Percentiles rank a stretch among this genome's conserved stretches.
Conservation (phyloP, 2,329 filamentous ascomycete species). For the Scopulariopsis brevicaulis region DNA sequence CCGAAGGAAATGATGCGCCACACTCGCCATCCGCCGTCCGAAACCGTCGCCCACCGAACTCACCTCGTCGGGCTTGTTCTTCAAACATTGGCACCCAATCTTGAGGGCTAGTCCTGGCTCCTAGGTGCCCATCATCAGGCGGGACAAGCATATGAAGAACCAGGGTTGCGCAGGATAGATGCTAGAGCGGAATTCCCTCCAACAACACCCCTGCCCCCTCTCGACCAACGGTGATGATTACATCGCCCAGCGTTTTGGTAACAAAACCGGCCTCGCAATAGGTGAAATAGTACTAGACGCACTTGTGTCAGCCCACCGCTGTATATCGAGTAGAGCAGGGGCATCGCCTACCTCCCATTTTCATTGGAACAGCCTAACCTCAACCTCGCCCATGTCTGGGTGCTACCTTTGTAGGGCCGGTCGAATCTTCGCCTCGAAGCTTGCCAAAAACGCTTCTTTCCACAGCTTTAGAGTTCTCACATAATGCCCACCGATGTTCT, state of each 20-base stretch:
- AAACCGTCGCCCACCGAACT: background rate
- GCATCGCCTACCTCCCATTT: conserved; percentile 53
- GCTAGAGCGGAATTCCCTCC: conserved; percentile 54
- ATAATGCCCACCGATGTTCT: conserved; percentile 68
- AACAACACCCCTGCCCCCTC: conserved; percentile 57
- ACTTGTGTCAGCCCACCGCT: background rate
- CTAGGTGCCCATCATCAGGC: background rate
- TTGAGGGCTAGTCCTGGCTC: background rate
- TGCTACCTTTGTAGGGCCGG: conserved; percentile 49
- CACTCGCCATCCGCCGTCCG: background rate
- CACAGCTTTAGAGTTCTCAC: conserved; percentile 57
- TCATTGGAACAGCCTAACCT: conserved; percentile 54
- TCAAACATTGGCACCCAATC: background rate
- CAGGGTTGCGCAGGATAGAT: background rate
- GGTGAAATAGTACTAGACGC: conserved; percentile 54
- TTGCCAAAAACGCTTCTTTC: conserved; percentile 52
- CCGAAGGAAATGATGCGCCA: conserved; percentile 5
- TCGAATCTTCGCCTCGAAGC: conserved; percentile 49
- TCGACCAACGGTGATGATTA: conserved; percentile 58
- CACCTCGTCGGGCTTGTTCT: background rate
- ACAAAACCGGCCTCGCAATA: conserved; percentile 66
- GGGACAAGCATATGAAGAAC: background rate
- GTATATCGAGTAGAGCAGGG: background rate
- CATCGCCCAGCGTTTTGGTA: conserved; percentile 61
- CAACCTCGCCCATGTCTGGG: conserved; percentile 44